phyloP scores from a whole-genome alignment of 2,329 filamentous ascomycete genomes.

The Exophiala sp. region DNA sequence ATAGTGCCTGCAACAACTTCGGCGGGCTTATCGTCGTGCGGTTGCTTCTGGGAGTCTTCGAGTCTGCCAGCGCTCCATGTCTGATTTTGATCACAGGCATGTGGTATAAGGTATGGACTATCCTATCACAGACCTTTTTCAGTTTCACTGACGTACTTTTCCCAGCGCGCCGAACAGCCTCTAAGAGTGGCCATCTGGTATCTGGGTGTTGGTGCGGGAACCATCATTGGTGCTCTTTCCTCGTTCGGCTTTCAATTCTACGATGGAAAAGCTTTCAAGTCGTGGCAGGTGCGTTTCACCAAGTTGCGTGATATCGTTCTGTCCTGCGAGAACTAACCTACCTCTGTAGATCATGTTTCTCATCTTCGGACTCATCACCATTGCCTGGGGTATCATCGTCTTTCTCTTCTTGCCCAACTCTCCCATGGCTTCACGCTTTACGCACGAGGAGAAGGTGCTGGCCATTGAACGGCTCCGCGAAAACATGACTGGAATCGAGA shows the following conservation, averaged over 20 bases:
- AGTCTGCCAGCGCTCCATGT: conserved; percentile 47
- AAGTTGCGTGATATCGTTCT: too few relatives aligned
- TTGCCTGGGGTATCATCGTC: conserved; percentile 37
- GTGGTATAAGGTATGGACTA: conserved; percentile 44
- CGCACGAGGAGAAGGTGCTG: conserved; percentile 52
- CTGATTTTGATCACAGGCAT: conserved; percentile 51
- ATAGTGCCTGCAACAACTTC: conserved; percentile 48
- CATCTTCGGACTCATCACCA: conserved; percentile 42
- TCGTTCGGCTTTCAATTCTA: conserved; percentile 15
- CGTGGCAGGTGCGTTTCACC: too few relatives aligned
- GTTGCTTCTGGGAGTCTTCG: conserved; percentile 47
- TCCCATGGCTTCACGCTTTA: conserved; percentile 52
- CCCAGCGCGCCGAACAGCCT: too few relatives aligned
- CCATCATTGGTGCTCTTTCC: conserved; percentile 9
- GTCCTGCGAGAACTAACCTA: too few relatives aligned
- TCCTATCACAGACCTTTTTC: too few relatives aligned
- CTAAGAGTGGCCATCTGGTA: conserved; percentile 26
- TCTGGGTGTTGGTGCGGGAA: conserved; percentile 10
- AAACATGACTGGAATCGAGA: conserved; percentile 24
- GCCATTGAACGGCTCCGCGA: conserved; percentile 40
- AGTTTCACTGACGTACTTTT: too few relatives aligned
- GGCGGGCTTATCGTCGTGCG: conserved; percentile 42
- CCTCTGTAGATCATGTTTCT: conserved; percentile 39
- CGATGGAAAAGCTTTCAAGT: not conserved
- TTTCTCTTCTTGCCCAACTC: conserved; percentile 42